Base-by-base conservation (phyloP, 2,329 filamentous ascomycete genomes). In the Eutypella sp. region DNA sequence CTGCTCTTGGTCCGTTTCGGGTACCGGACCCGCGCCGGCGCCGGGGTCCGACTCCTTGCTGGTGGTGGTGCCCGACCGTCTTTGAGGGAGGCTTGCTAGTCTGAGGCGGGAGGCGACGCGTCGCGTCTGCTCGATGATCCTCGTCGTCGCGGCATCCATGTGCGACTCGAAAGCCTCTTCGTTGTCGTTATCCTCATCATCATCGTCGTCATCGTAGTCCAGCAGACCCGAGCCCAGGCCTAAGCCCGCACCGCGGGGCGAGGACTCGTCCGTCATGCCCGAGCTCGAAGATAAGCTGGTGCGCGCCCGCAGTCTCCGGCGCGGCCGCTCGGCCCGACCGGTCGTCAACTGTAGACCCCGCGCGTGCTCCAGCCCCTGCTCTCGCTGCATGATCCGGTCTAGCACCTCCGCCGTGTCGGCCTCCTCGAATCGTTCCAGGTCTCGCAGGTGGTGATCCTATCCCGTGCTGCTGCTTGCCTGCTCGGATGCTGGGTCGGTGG, bases 381-480 rank as follows among this genome's bases (percentile, higher is more conserved):
- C 27, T 42, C 44, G 53, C 13, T 29, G 38, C 23, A 48, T 48
- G 33, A 52, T 36, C 7, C 43, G 43, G 18, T 51, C 42, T n/a
- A n/a, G n/a, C 2, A 49, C 43, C 41, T 46, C 39, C 15, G 33
- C 37, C 18, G 40, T 3, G 7, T 56, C 49, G 40, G 44, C 16
- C 20, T 51, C 46, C 43, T 53, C 52, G 33, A 58, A 44, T 42
- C 40, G 45, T 40, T 55, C 51, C 22, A 55, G 51, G 45, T 34
- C 27, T 29, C 42, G 37, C 19, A 45, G 29, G n/a, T n/a, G 51
- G 49, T 49, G 47, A 29, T 56, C 46, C 59, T 61, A 61, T 38
- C 53, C 57, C 49, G 51, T 47, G 51, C 47, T 47, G 46, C 50
- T 46, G 50, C 46, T 46, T 23, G 39, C 23, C 36, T 49, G 48